Percentiles rank a stretch among this genome's conserved stretches.
Evolutionary conservation across 1,139 yeast species (phyloP).

Genomic region (Waltiozyma sp.): DNA sequence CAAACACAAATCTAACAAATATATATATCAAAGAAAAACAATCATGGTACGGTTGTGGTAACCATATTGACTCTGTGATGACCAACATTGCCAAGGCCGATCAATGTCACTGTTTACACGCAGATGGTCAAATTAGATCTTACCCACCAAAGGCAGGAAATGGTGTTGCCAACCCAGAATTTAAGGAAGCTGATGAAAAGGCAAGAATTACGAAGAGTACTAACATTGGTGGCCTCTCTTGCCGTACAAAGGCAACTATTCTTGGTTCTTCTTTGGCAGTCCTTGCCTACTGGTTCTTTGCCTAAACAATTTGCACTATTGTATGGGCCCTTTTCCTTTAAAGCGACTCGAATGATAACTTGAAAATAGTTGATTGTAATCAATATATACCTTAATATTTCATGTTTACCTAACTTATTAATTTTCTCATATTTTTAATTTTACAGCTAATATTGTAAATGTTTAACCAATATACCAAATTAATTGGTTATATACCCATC

Average conservation of each 20-base stretch:
- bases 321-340: too few relatives aligned
- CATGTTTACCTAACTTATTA: too few relatives aligned
- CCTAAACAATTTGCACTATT: background rate
- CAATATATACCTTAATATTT: too few relatives aligned
- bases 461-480: too few relatives aligned
- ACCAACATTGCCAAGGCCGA: conserved; percentile 2
- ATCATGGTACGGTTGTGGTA: conserved; percentile 11
- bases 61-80: conserved; percentile 9
- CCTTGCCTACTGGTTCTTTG: background rate
- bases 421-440: too few relatives aligned
- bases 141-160: conserved; percentile 11
- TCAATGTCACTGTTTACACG: conserved; percentile 8
- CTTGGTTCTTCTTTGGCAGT: background rate
- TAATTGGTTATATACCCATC: too few relatives aligned
- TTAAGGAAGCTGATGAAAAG: background rate
- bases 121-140: conserved; percentile 3
- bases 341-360: too few relatives aligned
- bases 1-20: too few relatives aligned
- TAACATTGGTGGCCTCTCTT: background rate
- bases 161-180: conserved; percentile 4
- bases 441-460: too few relatives aligned
- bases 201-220: background rate
- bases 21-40: conserved; percentile 3
- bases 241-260: background rate
- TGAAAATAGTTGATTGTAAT: too few relatives aligned